Evolutionary conservation across 495 filamentous ascomycete genomes (phyloP).

Genomic region (Penicillium egyptiacum): DNA sequence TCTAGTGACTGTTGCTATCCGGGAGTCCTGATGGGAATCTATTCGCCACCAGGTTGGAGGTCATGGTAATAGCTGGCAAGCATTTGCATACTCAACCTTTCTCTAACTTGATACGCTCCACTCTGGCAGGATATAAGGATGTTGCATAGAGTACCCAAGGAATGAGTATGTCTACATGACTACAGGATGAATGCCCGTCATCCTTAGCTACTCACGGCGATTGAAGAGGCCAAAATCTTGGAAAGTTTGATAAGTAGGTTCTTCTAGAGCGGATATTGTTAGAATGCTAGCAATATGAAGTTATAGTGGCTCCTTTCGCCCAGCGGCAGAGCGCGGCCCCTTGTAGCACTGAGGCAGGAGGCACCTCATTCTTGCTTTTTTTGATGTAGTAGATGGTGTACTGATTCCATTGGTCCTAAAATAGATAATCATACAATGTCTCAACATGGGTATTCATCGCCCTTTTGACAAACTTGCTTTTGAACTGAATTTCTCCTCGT

Average conservation of each 20-base stretch:
- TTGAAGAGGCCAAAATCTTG: not conserved
- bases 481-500: not conserved
- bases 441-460: slow-evolving; percentile 14
- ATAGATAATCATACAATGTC: slow-evolving; percentile 22
- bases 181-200: not conserved
- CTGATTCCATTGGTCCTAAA: slow-evolving; percentile 7
- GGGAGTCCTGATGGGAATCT: not conserved
- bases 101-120: not conserved
- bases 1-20: not conserved
- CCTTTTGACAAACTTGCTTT: slow-evolving; percentile 1
- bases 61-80: not conserved
- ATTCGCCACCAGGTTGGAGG: not conserved
- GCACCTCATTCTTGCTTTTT: not conserved
- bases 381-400: slow-evolving; percentile 2
- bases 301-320: not conserved
- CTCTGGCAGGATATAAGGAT: not conserved
- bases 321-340: too few species aligned
- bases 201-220: not conserved
- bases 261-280: not conserved
- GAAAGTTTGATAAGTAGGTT: not conserved
- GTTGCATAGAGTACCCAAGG: not conserved
- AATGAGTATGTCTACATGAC: not conserved
- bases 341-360: not conserved
- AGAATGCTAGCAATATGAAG: not conserved
- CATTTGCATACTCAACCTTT: not conserved